A percentile compares a stretch with the other conserved stretches of the same genome.
Evolutionary conservation across 2,329 filamentous ascomycete species (phyloP).

Genomic region (Botryotinia globosa): DNA sequence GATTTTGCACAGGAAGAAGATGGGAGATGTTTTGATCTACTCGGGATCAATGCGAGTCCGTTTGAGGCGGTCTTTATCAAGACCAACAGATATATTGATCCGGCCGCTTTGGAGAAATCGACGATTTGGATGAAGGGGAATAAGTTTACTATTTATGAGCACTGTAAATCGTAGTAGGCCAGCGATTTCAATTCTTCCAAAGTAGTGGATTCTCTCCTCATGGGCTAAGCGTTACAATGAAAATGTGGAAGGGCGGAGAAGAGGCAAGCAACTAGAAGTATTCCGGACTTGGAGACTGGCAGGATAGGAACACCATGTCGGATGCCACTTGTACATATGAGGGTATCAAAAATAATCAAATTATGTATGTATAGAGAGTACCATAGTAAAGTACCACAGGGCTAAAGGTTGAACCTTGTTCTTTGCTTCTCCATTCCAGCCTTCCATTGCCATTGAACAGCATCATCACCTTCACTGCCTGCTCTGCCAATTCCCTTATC

Average conservation of each 20-base stretch:
- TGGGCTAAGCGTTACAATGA: background rate
- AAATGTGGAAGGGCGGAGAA: background rate
- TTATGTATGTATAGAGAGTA: slow-evolving; percentile 24
- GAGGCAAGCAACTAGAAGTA: background rate
- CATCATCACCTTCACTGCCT: slow-evolving; percentile 53
- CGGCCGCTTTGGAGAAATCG: slow-evolving; percentile 25
- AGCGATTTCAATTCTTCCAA: background rate
- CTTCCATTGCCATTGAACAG: slow-evolving; percentile 86
- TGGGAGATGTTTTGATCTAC: slow-evolving; percentile 32
- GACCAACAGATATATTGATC: slow-evolving; percentile 32
- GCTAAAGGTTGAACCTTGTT: slow-evolving; percentile 87
- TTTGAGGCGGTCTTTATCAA: slow-evolving; percentile 36
- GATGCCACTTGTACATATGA: background rate
- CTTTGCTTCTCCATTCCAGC: slow-evolving; percentile 90
- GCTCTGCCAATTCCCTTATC: slow-evolving; percentile 80
- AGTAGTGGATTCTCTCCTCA: background rate
- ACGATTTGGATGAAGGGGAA: slow-evolving; percentile 19
- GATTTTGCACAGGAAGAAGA: slow-evolving; percentile 14
- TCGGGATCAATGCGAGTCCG: slow-evolving; percentile 33
- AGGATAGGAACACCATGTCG: too few relatives aligned
- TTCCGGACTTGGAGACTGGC: background rate
- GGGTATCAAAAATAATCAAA: slow-evolving; percentile 34
- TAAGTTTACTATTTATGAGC: background rate
- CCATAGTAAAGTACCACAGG: background rate
- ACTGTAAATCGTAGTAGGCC: background rate